Evolutionary conservation across 1,284 basidiomycete species (phyloP).

Genomic region (Irpex sp.): DNA sequence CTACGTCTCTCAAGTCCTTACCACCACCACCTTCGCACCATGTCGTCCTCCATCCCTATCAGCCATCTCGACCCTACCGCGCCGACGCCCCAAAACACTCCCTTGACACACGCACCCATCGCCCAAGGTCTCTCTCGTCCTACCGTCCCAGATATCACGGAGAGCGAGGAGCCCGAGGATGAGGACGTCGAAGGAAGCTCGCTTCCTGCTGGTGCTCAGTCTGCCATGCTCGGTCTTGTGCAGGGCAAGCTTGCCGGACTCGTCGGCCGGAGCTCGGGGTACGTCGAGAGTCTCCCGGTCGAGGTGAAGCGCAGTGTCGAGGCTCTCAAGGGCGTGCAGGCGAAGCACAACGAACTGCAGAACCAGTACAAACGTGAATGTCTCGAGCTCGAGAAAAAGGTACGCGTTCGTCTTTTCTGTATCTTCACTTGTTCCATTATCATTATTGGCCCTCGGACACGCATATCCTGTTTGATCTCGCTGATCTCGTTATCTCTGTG

Average conservation of each 20-base stretch:
- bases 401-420: conserved; percentile 29
- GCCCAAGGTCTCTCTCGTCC: conserved; percentile 63
- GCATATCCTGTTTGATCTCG: neutral
- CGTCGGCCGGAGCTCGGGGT: conserved; percentile 80
- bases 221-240: conserved; percentile 58
- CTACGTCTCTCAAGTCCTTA: neutral
- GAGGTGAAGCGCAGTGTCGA: conserved; percentile 86
- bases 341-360: conserved; percentile 90
- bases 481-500: neutral
- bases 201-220: conserved; percentile 30
- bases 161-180: conserved; percentile 58
- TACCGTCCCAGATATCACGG: conserved; percentile 67
- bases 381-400: conserved; percentile 96
- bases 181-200: conserved; percentile 33
- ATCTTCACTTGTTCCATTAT: neutral
- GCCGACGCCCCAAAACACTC: conserved; percentile 82
- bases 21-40: conserved; percentile 19
- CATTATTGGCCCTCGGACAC: neutral
- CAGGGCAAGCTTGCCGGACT: conserved; percentile 65
- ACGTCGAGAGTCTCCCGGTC: conserved; percentile 82
- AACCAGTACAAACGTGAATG: conserved; percentile 97
- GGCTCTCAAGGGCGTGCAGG: conserved; percentile 93
- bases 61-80: conserved; percentile 49
- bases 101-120: conserved; percentile 68
- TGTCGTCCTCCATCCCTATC: conserved; percentile 49